These are phyloP conservation scores for Phytophthora hibernalis DNA, from an alignment of 352 stramenopile species.

Conservation along the genomic window DNA sequence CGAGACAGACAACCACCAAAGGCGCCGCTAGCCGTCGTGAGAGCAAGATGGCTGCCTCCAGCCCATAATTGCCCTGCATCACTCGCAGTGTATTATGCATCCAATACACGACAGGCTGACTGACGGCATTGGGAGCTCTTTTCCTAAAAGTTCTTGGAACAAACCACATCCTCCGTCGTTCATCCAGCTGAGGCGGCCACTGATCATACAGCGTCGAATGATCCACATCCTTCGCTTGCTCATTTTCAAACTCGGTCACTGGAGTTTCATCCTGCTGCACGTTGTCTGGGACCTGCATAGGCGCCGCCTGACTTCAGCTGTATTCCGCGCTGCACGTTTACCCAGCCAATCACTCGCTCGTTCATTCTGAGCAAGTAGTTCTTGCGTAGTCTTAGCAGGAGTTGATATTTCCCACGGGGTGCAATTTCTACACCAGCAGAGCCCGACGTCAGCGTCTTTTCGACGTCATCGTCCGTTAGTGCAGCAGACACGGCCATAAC, in stretches of 20 bases:
- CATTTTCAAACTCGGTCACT: constrained; percentile 8
- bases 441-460: constrained; percentile 12
- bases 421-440: neutral
- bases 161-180: constrained; percentile 56
- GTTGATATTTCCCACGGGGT: constrained; percentile 20
- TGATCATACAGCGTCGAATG: constrained; percentile 38
- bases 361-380: constrained; percentile 34
- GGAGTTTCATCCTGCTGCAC: neutral
- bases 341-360: constrained; percentile 36
- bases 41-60: constrained; percentile 58
- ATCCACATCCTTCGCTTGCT: constrained; percentile 11
- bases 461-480: constrained; percentile 6
- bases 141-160: constrained; percentile 19
- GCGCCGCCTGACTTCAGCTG: neutral
- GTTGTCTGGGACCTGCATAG: neutral
- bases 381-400: constrained; percentile 26
- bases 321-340: constrained; percentile 1
- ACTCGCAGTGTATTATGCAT: constrained; percentile 67
- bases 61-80: constrained; percentile 67
- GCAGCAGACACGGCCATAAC: neutral
- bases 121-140: neutral
- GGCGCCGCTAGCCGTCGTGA: constrained; percentile 50
- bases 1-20: constrained; percentile 54
- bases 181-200: constrained; percentile 59
- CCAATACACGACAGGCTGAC: constrained; percentile 68